Conservation (phyloP, 106 monocot species). For the Dioscorea alata region DNA sequence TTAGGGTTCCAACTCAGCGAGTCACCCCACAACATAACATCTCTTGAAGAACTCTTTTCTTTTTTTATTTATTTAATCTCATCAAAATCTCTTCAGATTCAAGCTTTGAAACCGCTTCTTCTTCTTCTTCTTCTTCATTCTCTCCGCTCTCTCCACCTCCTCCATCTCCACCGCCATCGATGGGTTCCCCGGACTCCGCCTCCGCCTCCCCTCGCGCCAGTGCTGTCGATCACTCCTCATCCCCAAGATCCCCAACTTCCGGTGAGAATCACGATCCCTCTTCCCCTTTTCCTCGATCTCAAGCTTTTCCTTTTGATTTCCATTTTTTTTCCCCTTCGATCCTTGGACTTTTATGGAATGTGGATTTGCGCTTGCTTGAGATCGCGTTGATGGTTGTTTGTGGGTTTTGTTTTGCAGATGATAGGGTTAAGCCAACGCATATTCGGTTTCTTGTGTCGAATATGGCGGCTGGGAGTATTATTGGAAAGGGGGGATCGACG, state of each 20-base stretch:
- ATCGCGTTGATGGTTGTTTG: neutral
- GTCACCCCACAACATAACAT: no score
- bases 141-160: no score
- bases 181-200: no score
- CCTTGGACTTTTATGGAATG: neutral
- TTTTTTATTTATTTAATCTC: no score
- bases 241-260: neutral
- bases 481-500: conserved; percentile 96
- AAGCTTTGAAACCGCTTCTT: no score
- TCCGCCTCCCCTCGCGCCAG: no score
- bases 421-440: conserved; percentile 69
- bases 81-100: no score
- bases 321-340: neutral
- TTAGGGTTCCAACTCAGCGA: no score
- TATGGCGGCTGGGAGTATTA: conserved; percentile 88
- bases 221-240: neutral
- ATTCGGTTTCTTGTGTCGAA: conserved; percentile 92
- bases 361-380: neutral
- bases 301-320: neutral
- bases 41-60: no score
- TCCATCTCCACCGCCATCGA: no score
- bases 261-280: neutral
- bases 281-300: neutral
- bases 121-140: no score
- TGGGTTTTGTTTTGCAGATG: conserved; percentile 35